Base-by-base conservation (phyloP, 345 rosid species). In the sweet orange (Citrus sinensis) region DNA sequence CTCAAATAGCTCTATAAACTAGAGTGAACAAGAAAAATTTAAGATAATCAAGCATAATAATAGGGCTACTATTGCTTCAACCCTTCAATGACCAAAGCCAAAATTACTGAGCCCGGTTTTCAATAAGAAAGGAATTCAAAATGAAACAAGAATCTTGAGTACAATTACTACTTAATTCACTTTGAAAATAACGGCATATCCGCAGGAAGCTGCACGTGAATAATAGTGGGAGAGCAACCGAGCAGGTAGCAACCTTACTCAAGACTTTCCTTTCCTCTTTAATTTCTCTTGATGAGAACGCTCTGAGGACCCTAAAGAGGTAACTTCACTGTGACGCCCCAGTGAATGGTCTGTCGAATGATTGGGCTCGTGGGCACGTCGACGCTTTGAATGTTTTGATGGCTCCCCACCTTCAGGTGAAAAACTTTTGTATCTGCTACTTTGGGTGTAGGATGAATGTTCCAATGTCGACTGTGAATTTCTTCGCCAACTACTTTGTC, bases 381-480 rank as follows among this genome's bases (percentile, higher is more conserved):
- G 85, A 39, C 84, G 85, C 67, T 83, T 85, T 7, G 79, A 42
- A 35, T 86, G 24, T 72, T 67, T 76, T 20, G 91, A 87, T 79
- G 77, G 67, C 67, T 87, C 91, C 4, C 85, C 81, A 1, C 72
- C 65, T 56, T 79, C 75, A 68, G 87, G 65, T 51, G 81, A 51
- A 17, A 79, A 61, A 63, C 89, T 88, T 79, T 83, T 85, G 4
- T 67, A 83, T 72, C 81, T 82, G 83, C 92, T 90, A 76, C 90
- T 82, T 35, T 62, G 89, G 46, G 89, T 79, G 22, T 87, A 76
- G 22, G 89, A 75, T 22, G 87, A 59, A 63, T 85, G 80, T 25
- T 70, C 67, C 68, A 81, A 51, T 24, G 74, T 56, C 3, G 87
- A 68, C 1, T 51, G 78, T 19, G 87, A 79, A 51, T 76, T 84